Percentiles rank a stretch among this genome's conserved stretches.
phyloP scores from a whole-genome alignment of 768 basidiomycete genomes.

The Asterophora parasitica region DNA sequence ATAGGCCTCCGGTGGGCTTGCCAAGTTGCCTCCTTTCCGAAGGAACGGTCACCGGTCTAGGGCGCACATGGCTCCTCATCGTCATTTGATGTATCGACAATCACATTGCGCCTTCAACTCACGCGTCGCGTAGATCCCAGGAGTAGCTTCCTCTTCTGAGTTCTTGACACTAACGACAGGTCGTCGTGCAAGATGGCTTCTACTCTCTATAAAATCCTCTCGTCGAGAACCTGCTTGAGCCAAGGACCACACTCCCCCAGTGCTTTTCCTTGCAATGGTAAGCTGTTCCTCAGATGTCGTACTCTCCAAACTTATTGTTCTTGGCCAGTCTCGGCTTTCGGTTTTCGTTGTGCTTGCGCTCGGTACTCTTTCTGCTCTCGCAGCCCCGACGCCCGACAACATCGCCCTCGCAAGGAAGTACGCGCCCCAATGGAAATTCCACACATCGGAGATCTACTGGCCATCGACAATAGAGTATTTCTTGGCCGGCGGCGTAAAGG shows the following conservation, averaged over 20 bases:
- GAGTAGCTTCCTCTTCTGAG: not conserved
- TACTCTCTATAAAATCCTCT: not conserved
- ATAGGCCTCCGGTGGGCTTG: no score
- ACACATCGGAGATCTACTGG: constrained; percentile 15
- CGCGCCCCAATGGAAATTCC: constrained; percentile 16
- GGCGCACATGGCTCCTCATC: not conserved
- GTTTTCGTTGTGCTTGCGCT: constrained; percentile 7
- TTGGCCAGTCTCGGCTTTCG: constrained; percentile 3
- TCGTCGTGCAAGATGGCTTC: not conserved
- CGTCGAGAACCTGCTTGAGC: not conserved
- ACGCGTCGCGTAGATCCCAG: not conserved
- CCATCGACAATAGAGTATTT: constrained; percentile 16
- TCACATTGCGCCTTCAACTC: not conserved
- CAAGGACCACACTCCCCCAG: not conserved
- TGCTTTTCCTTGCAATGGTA: constrained; percentile 3
- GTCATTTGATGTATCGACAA: constrained; percentile 4
- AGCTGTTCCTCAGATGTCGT: not conserved
- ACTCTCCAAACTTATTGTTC: not conserved
- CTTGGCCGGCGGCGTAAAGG: constrained; percentile 15
- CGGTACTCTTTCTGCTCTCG: constrained; percentile 2
- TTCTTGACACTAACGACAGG: not conserved
- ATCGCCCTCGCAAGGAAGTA: constrained; percentile 16
- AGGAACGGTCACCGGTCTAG: no score
- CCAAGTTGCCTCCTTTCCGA: no score
- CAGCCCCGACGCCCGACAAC: constrained; percentile 12